Conservation (phyloP, 495 filamentous ascomycete genomes). For the Podospora appendiculata region DNA sequence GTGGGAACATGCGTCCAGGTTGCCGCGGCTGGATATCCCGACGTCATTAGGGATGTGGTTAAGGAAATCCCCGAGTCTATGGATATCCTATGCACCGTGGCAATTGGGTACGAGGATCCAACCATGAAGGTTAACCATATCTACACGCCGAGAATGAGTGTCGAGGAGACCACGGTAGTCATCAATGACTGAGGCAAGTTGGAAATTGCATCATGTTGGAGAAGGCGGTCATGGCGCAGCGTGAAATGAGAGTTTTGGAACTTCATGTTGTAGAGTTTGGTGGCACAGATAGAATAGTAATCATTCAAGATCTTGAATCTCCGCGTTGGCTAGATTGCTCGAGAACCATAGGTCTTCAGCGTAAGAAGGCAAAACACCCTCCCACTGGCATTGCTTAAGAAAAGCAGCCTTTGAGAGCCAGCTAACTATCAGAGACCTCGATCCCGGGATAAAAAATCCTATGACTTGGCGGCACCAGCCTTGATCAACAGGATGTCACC, state of each 20-base stretch:
- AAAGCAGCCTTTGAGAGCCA: too few relatives aligned
- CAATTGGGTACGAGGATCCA: not conserved
- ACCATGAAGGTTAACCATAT: not conserved
- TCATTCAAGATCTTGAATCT: too few relatives aligned
- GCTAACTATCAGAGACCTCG: too few relatives aligned
- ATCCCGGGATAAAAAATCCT: not conserved
- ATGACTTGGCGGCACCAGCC: constrained; percentile 87
- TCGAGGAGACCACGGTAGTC: not conserved
- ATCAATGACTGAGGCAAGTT: not conserved
- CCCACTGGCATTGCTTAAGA: too few relatives aligned
- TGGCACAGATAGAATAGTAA: too few relatives aligned
- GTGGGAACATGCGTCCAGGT: not conserved
- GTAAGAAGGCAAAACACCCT: too few relatives aligned
- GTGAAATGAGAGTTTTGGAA: not conserved
- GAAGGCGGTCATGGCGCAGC: not conserved
- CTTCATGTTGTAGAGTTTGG: too few relatives aligned
- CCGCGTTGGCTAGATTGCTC: too few relatives aligned
- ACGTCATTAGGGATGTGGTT: not conserved
- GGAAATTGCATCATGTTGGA: not conserved
- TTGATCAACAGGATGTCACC: constrained; percentile 83
- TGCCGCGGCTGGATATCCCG: not conserved
- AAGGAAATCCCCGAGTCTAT: not conserved
- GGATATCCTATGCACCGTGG: not conserved
- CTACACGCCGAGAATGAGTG: not conserved
- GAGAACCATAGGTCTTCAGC: too few relatives aligned